Evolutionary conservation across 2,329 filamentous ascomycete species (phyloP).

Genomic region (Trichophyton rubrum): DNA sequence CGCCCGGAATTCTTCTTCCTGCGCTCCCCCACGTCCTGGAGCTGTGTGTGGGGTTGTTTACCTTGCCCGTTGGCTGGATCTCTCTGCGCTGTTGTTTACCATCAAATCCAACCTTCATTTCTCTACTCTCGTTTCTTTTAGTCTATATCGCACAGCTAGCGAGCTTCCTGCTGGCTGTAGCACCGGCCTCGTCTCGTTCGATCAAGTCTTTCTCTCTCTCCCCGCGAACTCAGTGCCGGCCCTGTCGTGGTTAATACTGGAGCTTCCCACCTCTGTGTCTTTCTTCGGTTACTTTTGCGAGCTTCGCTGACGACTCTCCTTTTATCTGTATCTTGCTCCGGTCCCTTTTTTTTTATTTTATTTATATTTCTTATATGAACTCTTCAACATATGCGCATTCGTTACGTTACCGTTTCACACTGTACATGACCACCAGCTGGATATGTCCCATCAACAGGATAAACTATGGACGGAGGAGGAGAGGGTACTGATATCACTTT

Average conservation of each 20-base stretch:
- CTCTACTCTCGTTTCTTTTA: background rate
- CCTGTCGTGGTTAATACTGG: background rate
- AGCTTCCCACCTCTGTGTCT: background rate
- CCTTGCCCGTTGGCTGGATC: background rate
- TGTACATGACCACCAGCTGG: constrained; percentile 18
- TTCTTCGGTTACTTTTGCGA: background rate
- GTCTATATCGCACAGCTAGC: background rate
- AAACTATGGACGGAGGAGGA: constrained; percentile 35
- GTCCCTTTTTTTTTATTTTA: too few species aligned
- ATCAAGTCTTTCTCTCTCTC: background rate
- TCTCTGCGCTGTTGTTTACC: background rate
- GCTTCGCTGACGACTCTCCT: background rate
- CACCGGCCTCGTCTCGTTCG: background rate
- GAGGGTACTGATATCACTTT: constrained; percentile 25
- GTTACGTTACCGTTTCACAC: background rate
- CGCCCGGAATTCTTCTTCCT: background rate
- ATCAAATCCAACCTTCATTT: constrained; percentile 1
- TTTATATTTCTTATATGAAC: background rate
- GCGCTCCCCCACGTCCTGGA: background rate
- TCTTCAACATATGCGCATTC: constrained; percentile 1
- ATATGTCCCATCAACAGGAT: constrained; percentile 34
- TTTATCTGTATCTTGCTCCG: constrained; percentile 6
- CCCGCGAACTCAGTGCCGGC: background rate
- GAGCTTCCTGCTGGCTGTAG: background rate
- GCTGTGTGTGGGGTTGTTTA: background rate